Base-by-base conservation (phyloP, 305 asterid species). In the Fraxinus dipetala region DNA sequence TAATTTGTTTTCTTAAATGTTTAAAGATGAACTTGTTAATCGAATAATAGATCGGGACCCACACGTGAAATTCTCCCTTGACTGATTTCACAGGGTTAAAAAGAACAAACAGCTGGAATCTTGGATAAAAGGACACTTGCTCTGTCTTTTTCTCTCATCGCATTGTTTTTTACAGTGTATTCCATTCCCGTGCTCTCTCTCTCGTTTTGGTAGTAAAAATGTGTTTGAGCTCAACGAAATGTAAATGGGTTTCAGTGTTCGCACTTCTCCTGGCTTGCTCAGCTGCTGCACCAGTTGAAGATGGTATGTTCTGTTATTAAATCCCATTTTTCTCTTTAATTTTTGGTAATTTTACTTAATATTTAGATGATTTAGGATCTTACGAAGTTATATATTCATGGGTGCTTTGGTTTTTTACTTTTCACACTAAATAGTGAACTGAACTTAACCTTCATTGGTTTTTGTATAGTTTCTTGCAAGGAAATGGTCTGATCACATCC, bases 271-370 rank as follows among this genome's bases (percentile, higher is more conserved):
- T 87, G 5, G 80, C 81, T 61, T 35, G 45, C 83, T 79, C 82
- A 4, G 86, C 89, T 75, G 79, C 85, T 22, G 86, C 79, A n/a
- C 82, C 83, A 16, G 81, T 87, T 70, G 86, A 88, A 84, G 91
- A 88, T 82, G 91, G 91, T 89, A 83, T 22, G 84, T 72, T 14
- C 28, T 80, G 79, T 77, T 16, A 63, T 34, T 69, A 69, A 45
- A 78, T 69, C 65, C 20, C 28, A 61, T 45, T 32, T 51, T 28
- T 9, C 20, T 40, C 5, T 32, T 32, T 1, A 63, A 24, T 0
- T 51, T 74, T 70, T 34, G 18, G 5, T 34, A 56, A 40, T 75
- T 54, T 38, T 11, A 18, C 16, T 70, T 35, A 5, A 9, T 35
- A 14, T 67, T 48, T 34, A 18, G 6, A 6, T 13, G 13, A 18